phyloP scores from a whole-genome alignment of 78 protist species.

The Cavenderia fasciculata region DNA sequence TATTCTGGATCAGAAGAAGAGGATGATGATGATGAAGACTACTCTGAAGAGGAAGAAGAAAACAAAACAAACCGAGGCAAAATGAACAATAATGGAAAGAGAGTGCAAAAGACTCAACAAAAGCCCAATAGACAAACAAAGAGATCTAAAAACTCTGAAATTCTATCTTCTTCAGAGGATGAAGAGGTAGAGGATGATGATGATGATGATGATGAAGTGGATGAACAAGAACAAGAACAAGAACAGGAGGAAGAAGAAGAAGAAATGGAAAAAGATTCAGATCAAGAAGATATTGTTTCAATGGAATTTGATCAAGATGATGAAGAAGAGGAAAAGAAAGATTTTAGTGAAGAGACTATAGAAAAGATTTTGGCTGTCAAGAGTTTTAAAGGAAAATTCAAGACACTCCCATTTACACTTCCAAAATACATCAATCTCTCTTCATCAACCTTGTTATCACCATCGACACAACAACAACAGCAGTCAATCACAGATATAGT shows the following conservation, averaged over 20 bases:
- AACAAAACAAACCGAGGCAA: too few species aligned
- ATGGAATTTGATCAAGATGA: background rate
- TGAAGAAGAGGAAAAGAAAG: background rate
- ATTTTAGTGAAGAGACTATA: background rate
- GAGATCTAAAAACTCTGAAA: background rate
- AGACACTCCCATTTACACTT: constrained; percentile 11
- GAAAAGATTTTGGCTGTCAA: constrained; percentile 13
- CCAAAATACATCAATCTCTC: background rate
- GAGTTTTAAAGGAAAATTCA: constrained; percentile 36
- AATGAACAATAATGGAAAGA: too few species aligned
- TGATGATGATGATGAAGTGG: background rate
- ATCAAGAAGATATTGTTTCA: background rate
- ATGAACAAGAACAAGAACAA: background rate
- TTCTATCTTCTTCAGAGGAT: constrained; percentile 5
- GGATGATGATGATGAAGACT: too few species aligned
- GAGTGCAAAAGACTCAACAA: background rate
- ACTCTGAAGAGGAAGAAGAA: too few species aligned
- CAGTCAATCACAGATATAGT: background rate
- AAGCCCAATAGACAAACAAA: background rate
- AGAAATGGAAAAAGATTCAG: background rate
- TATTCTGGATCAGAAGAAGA: background rate
- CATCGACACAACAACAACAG: constrained; percentile 7
- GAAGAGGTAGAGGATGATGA: constrained; percentile 3
- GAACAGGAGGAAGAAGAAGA: background rate
- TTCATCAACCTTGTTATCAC: background rate